Conservation (phyloP, 2,329 filamentous ascomycete species). For the Amesomyces nigricolor region DNA sequence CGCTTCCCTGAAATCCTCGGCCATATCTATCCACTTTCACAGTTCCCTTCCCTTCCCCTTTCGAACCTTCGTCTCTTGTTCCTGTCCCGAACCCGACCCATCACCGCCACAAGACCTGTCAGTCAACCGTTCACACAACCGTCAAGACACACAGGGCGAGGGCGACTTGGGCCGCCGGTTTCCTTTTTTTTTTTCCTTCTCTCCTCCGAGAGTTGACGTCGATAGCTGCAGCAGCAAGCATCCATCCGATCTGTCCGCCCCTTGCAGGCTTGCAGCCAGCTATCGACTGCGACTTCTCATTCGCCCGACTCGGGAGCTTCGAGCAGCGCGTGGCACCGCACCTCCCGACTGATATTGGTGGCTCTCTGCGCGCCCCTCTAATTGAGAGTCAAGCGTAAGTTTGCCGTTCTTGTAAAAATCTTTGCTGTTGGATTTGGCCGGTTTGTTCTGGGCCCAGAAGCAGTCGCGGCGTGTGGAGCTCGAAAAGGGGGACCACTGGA, state of each 20-base stretch:
- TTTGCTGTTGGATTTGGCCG: not conserved
- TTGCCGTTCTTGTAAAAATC: not conserved
- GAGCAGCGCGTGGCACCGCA: constrained; percentile 3
- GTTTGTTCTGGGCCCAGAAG: not conserved
- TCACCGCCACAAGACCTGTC: not conserved
- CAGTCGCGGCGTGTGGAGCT: not conserved
- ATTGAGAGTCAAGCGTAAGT: not conserved
- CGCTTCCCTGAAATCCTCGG: constrained; percentile 11
- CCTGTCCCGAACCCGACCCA: constrained; percentile 2
- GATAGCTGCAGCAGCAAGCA: constrained; percentile 9
- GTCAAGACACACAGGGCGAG: constrained; percentile 3
- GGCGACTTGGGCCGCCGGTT: constrained; percentile 8
- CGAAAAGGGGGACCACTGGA: not conserved
- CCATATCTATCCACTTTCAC: not conserved
- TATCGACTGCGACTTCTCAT: constrained; percentile 13
- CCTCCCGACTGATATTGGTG: not conserved
- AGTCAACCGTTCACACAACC: not conserved
- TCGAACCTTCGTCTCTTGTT: not conserved
- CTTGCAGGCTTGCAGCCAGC: constrained; percentile 10
- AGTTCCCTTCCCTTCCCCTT: not conserved
- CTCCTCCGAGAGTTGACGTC: not conserved
- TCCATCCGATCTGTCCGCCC: not conserved
- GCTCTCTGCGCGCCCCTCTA: not conserved
- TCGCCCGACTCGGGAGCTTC: not conserved
- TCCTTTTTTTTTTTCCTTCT: not conserved